Evolutionary conservation across 2,329 filamentous ascomycete genomes (phyloP).

Genomic region (Paecilomyces sp.): DNA sequence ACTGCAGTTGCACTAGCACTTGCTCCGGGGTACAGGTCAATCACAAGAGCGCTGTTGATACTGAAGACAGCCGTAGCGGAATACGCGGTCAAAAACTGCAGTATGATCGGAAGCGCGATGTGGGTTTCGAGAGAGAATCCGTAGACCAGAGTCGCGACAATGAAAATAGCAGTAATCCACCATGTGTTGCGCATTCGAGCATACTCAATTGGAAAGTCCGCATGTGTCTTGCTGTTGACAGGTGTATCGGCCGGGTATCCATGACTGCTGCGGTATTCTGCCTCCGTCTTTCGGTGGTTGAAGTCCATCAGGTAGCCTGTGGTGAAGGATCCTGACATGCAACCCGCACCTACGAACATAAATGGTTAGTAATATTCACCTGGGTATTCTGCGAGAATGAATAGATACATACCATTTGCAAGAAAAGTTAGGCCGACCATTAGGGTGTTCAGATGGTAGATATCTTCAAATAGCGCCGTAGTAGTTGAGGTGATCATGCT

Average conservation of each 20-base stretch:
- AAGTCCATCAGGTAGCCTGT: slow-evolving; percentile 38
- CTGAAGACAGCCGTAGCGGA: slow-evolving; percentile 27
- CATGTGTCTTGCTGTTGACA: slow-evolving; percentile 21
- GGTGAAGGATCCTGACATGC: slow-evolving; percentile 34
- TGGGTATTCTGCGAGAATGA: neutral
- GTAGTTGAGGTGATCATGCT: slow-evolving; percentile 44
- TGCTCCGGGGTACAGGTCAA: slow-evolving; percentile 28
- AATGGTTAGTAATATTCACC: neutral
- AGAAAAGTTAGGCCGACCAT: slow-evolving; percentile 37
- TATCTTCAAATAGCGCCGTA: slow-evolving; percentile 27
- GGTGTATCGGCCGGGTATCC: slow-evolving; percentile 20
- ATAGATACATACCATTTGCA: slow-evolving; percentile 23
- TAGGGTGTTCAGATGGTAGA: slow-evolving; percentile 32
- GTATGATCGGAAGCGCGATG: slow-evolving; percentile 27
- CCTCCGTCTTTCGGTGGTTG: slow-evolving; percentile 28
- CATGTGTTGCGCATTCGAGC: slow-evolving; percentile 32
- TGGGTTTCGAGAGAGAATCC: slow-evolving; percentile 17
- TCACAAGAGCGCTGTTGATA: slow-evolving; percentile 28
- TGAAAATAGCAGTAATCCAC: slow-evolving; percentile 33
- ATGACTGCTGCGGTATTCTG: slow-evolving; percentile 23
- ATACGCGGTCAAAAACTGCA: slow-evolving; percentile 32
- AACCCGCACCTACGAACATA: slow-evolving; percentile 22
- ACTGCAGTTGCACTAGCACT: slow-evolving; percentile 30
- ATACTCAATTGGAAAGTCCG: slow-evolving; percentile 37
- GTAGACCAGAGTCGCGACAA: slow-evolving; percentile 27